Base-by-base conservation (phyloP, 2,329 filamentous ascomycete species). In the Fusarium torreyae region DNA sequence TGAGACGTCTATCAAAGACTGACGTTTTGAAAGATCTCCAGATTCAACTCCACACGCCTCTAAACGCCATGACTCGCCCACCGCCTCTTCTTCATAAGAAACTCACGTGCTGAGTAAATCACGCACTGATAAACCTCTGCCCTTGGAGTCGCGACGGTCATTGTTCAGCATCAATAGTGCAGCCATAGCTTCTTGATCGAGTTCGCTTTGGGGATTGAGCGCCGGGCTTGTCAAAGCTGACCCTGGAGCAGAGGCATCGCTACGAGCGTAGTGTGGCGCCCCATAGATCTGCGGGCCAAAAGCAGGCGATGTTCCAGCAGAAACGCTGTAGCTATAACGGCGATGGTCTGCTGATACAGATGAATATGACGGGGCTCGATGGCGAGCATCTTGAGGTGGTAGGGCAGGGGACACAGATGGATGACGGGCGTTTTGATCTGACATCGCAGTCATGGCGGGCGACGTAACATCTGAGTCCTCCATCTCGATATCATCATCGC, bases 101-200 rank as follows among this genome's bases (percentile, higher is more conserved):
- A 33, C 55, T 85, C 75, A 87, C 18, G 84, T 83, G 66, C 83
- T 88, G 18, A 88, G 75, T 54, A 88, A 73, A 73, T 88, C 86
- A 48, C 81, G 81, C 15, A 88, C 86, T 42, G 86, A 88, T 77
- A 88, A 80, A 1, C 85, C 85, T 51, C 86, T 78, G 11, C 79
- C 82, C 26, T 77, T 75, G 3, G 74, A 82, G 38, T 84, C 85
- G 36, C 93, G 85, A 40, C 93, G 87, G 77, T 96, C 94, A 55
- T 86, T 89, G 70, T 94, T 97, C 62, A 98, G 83, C 94, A 97
- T 97, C 77, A 97, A 80, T 71, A 97, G 79, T 5, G 94, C 94
- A 14, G 93, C 91, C 9, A 94, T 96, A 2, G 94, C 94, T 77
- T 96, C 93, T 64, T 94, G 91, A 66, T 92, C 89, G 6, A 88